Evolutionary conservation across 495 filamentous ascomycete genomes (phyloP).

Genomic region (Pseudoneurospora amorphoporcata): DNA sequence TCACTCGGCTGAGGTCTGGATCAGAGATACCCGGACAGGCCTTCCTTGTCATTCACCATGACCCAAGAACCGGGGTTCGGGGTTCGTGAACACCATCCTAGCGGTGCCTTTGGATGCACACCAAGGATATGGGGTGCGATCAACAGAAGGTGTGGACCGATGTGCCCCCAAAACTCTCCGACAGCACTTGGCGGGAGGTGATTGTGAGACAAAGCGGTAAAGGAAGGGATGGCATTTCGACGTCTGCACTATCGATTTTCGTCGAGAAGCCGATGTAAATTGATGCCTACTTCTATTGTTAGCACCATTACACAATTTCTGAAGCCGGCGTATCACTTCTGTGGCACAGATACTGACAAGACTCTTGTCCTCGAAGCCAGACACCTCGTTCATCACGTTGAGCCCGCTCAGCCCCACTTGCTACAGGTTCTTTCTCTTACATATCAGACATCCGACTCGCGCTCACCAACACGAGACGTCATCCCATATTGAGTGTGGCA

Average conservation of each 20-base stretch:
- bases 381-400: not conserved
- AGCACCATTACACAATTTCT: not conserved
- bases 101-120: constrained; percentile 4
- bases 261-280: not conserved
- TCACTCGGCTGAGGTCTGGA: not conserved
- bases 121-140: constrained; percentile 4
- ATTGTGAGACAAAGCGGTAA: constrained; percentile 4
- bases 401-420: not conserved
- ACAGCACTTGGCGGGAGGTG: constrained; percentile 4
- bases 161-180: not conserved
- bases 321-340: not conserved
- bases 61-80: not conserved
- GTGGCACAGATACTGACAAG: not conserved
- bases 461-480: constrained; percentile 1
- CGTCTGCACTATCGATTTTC: not conserved
- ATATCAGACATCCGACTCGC: not conserved
- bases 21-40: constrained; percentile 38
- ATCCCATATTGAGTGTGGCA: not conserved
- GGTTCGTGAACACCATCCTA: constrained; percentile 12
- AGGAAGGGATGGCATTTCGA: not conserved
- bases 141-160: not conserved
- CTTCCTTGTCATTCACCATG: constrained; percentile 21
- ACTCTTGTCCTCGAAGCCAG: not conserved
- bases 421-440: not conserved
- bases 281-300: not conserved